Evolutionary conservation across 2,329 filamentous ascomycete species (phyloP), one percentile per base, ranked within the genome.

Genomic region (Macrophomina phaseolina): DNA sequence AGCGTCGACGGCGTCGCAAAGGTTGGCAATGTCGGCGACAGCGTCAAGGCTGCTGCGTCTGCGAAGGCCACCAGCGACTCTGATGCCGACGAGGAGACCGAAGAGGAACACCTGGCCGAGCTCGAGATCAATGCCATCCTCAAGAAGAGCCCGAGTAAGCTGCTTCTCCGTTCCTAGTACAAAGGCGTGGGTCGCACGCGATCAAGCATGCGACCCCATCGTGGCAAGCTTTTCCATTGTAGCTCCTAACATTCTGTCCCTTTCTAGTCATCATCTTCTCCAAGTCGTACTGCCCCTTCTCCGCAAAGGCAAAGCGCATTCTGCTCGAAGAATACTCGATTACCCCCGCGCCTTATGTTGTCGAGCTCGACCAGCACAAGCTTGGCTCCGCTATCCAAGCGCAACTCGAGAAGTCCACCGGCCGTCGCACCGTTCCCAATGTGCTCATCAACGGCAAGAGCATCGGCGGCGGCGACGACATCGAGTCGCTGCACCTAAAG

Each of bases 201-300:
- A 42, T 42, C 40, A 3, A 49, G 71, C 87, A 81, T 55, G 18
- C 42, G 12, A 7, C 14, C 34, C 14, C 34, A 9, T 8, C 16
- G 18, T 40, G 8, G 51, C 30, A 7, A 49, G 32, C 30, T 28
- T 23, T 14, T 9, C 18, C 32, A 23, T 8, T 28, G 14, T 8
- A 36, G 7, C 36, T 32, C 18, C 61, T 64, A 42, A 60, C 49
- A 11, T 5, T n/a, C 16, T 23, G 6, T 12, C 18, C 56, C 7
- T 48, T 9, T 73, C 67, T 70, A 95, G 93, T 98, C 68, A 91
- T 97, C 77, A 92, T 99, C 73, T 98, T 98, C 82, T 97, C 93
- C 70, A 98, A 99, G 80, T 88, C 91, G 1, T 97, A 94, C 81
- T 99, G 95, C 79, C 93, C 91, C 0, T 90, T 87, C 81, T 97